Evolutionary conservation across 2,329 filamentous ascomycete species (phyloP).

Genomic region (Rhinocladiella similis): DNA sequence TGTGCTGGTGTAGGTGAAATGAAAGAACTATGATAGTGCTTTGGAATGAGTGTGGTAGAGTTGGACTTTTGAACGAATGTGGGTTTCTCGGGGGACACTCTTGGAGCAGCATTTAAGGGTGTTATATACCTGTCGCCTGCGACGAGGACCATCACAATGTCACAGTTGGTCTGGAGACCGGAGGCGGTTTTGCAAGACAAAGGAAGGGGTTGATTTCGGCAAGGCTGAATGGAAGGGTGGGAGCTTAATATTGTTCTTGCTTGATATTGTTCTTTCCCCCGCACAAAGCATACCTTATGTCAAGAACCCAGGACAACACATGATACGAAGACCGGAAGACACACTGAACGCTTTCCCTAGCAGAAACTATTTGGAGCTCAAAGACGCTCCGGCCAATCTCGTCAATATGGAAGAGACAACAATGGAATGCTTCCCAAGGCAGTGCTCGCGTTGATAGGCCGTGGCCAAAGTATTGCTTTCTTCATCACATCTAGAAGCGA

Average conservation of each 20-base stretch:
- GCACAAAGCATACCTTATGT: constrained; percentile 7
- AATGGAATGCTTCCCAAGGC: too few relatives aligned
- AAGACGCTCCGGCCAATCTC: neutral
- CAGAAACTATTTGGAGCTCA: neutral
- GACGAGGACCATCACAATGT: neutral
- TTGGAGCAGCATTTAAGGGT: too few relatives aligned
- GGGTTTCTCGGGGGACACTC: too few relatives aligned
- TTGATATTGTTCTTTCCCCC: constrained; percentile 26
- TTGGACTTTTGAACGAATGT: neutral
- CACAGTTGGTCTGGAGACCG: too few relatives aligned
- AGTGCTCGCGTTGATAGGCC: too few relatives aligned
- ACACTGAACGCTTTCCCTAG: neutral
- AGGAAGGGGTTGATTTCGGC: neutral
- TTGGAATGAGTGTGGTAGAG: constrained; percentile 12
- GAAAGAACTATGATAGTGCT: neutral
- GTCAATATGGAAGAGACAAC: too few relatives aligned
- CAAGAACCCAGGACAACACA: neutral
- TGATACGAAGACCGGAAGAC: neutral
- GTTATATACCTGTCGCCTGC: neutral
- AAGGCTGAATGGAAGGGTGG: constrained; percentile 15
- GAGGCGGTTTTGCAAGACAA: neutral
- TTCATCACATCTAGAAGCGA: constrained; percentile 38
- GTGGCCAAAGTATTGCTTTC: neutral
- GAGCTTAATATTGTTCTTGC: constrained; percentile 22
- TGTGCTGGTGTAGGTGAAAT: neutral